Evolutionary conservation across 1,284 basidiomycete species (phyloP), one percentile per base, ranked within the genome.

Genomic region (Ustilago bromivora): DNA sequence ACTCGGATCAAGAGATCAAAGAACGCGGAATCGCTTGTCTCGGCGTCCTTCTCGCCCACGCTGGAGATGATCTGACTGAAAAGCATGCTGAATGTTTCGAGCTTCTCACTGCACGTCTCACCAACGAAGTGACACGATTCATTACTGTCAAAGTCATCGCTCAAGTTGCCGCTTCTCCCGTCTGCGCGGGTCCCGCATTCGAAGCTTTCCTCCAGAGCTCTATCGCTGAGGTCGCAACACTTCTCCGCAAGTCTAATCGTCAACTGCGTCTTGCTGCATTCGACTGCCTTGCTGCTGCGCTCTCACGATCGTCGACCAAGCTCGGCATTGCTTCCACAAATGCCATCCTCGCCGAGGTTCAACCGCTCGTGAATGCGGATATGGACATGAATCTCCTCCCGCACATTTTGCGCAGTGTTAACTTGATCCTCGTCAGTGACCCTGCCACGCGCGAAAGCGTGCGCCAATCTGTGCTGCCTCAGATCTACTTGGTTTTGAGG

Each of bases 1-100:
- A 94, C 74, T 94, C 95, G 4, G 96, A 98, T 85, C 92, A 94
- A 12, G 95, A 98, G 76, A 94, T 99, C 38, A 91, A 94, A 47
- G 90, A 91, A 41, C 91, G 90, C 74, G 94, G 94, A 0, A 92
- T 98, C 81, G 91, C 92, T 38, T 91, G 91, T 51, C 90, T 98
- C 41, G 94, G 93, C 1, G 92, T 94, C 81, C 87, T 98, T 5
- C 93, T 98, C 89, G 90, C 94, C 41, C 92, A 91, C 76, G 94
- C 94, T 11, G 92, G 93, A 0, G 94, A 95, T 59, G 88, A 91
- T 17, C 81, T 90, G 15, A 78, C 82, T 0, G 85, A 88, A n/a
- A 71, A 80, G 47, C 86, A 87, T 55, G 62, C 78, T 4, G 80
- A 82, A 4, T 85, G 85, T 32, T 85, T 90, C 53, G 90, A 90